Evolutionary conservation across 192 early-diverging fungal species (phyloP).

Genomic region (Helicostylum pulchrum): DNA sequence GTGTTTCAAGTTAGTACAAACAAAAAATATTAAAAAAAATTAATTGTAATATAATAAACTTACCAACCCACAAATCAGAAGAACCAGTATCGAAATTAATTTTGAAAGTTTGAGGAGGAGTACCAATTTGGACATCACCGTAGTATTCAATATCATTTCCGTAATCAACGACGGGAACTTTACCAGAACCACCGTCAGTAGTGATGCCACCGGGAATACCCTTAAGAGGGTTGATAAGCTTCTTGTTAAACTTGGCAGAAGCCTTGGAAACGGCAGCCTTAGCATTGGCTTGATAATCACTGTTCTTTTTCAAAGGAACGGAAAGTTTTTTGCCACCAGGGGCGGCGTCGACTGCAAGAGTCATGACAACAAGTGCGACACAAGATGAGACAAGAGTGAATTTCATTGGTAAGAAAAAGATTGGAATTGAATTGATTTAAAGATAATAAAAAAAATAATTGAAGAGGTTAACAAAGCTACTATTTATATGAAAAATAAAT

Average conservation of each 20-base stretch:
- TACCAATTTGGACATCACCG: slow-evolving; percentile 59
- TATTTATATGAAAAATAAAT: no score
- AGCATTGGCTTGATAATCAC: slow-evolving; percentile 26
- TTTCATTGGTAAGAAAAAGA: slow-evolving; percentile 1
- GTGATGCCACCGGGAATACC: background rate
- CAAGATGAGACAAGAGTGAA: slow-evolving; percentile 1
- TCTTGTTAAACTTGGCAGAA: slow-evolving; percentile 19
- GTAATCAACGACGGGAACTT: slow-evolving; percentile 37
- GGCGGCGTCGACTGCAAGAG: background rate
- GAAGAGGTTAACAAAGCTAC: no score
- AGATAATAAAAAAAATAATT: no score
- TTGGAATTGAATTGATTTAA: no score
- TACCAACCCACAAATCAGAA: slow-evolving; percentile 63
- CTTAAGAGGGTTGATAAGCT: background rate
- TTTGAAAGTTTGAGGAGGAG: slow-evolving; percentile 65
- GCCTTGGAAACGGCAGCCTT: slow-evolving; percentile 25
- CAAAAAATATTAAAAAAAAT: background rate
- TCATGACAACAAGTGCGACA: slow-evolving; percentile 4
- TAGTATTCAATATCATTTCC: slow-evolving; percentile 61
- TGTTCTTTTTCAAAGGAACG: slow-evolving; percentile 19
- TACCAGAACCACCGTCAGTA: slow-evolving; percentile 2
- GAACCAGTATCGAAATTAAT: slow-evolving; percentile 73
- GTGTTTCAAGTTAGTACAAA: slow-evolving; percentile 13
- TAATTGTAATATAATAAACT: background rate
- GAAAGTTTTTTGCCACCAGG: slow-evolving; percentile 5